Evolutionary conservation across 495 filamentous ascomycete species (phyloP), one percentile per base, ranked within the genome.

Genomic region (Chaetomidium leptoderma): DNA sequence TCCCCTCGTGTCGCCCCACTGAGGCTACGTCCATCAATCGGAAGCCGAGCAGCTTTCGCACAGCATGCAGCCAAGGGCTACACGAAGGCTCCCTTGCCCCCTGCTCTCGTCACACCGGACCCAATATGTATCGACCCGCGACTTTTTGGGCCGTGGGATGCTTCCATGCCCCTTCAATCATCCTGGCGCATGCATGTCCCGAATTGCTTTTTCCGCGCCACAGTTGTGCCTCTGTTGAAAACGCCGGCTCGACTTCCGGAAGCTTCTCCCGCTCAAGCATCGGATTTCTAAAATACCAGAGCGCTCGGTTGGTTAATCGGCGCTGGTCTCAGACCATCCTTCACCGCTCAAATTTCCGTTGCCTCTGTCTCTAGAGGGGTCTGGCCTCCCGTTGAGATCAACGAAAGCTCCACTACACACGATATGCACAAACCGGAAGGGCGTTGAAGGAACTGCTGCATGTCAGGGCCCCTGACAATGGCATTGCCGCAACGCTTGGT

Each of bases 71-170:
- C n/a, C 48, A 53, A 48, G 56, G 56, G 54, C 23, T 35, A 50
- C 24, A 35, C 55, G 30, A 50, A 33, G 40, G 16, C 30, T 9
- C 17, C 24, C 9, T 32, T n/a, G 6, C 26, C 32, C 53, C 53
- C 49, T 44, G 36, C 19, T n/a, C 52, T 61, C 46, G 58, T 62
- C 63, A 63, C 63, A 65, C 60, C 60, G 52, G 53, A 48, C 43
- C 50, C 33, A 51, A 33, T 39, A n/a, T n/a, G n/a, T n/a, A 33
- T 48, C 53, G 39, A 54, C 58, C 52, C 44, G 57, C 55, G 48
- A 59, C n/a, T 62, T 37, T 58, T 36, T 55, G 57, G 53, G 60
- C 21, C 37, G 45, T 19, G 27, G 23, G 45, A 48, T 48, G 27
- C 21, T 26, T 26, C 45, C 29, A 17, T 52, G 42, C 58, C 59